Evolutionary conservation across 2,329 filamentous ascomycete species (phyloP), one percentile per base, ranked within the genome.

Genomic region (Fusarium tupiense): DNA sequence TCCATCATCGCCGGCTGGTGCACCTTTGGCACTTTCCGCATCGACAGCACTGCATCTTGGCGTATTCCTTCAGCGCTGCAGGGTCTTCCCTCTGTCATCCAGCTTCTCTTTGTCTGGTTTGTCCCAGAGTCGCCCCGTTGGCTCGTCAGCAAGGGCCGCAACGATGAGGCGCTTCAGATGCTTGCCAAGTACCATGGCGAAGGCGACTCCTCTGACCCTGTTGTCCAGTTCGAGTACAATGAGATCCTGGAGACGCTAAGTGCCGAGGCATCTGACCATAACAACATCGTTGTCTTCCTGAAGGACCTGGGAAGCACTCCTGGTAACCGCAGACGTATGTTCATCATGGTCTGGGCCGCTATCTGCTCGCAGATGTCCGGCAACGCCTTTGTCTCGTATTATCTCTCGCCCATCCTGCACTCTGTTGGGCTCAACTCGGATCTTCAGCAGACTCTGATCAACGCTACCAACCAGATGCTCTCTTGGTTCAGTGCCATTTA

Each of bases 391-490:
- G 43, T 64, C 3, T 64, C 56, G 0, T 64, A 64, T 3, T 61
- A 64, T 1, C 54, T 64, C 7, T 61, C 56, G 4, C 61, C 61
- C 4, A 61, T 64, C 6, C 37, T 64, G 9, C 35, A 61, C 29
- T 64, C 61, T 2, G 61, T 62, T 1, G 61, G 61, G 1, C 57
- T 64, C 12, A 64, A 49, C 2, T 49, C 44, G 3, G 57, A 49
- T 17, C 57, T 64, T 19, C 29, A 50, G n/a, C 61, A 64, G 31
- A 64, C 44, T 10, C 57, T 62, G 3, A 64, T 64, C 37, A 64
- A 64, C 7, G 56, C 61, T 3, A 61, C 61, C 3, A 49, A 61
- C 13, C 61, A 64, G 37, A 64, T 64, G 56, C 37, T 64, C 0
- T 62, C 61, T 4, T 64, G 57, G 44, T 62, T 64, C 24, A 49